phyloP scores from a whole-genome alignment of 345 rosid species.

The Mallotus nudiflorus region DNA sequence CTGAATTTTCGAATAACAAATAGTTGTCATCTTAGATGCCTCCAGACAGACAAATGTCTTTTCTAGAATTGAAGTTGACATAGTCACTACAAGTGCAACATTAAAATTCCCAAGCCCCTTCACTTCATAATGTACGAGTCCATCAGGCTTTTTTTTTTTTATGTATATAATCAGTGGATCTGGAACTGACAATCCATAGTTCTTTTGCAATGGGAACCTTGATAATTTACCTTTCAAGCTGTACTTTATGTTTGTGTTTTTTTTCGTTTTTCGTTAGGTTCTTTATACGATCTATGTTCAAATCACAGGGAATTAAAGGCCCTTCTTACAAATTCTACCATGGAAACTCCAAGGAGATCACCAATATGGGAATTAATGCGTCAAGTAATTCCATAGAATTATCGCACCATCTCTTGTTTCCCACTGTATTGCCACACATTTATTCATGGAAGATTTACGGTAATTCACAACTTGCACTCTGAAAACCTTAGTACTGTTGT shows the following conservation, averaged over 20 bases:
- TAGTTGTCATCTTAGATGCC: no score
- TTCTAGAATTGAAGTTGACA: no score
- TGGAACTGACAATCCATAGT: no score
- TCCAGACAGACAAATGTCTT: no score
- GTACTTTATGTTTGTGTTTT: conserved; percentile 9
- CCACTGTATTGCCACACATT: conserved; percentile 29
- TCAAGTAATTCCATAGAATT: conserved; percentile 17
- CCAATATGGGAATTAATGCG: background rate
- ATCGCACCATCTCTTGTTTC: conserved; percentile 21
- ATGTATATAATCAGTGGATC: no score
- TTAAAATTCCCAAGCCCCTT: no score
- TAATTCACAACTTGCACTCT: background rate
- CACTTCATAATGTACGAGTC: no score
- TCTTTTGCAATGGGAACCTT: background rate
- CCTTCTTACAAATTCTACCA: conserved; percentile 23
- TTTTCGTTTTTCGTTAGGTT: conserved; percentile 18
- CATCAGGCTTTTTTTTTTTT: no score
- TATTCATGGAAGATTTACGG: conserved; percentile 34
- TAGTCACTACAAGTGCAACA: no score
- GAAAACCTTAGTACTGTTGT: no score
- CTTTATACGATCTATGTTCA: conserved; percentile 17
- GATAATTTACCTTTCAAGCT: conserved; percentile 8
- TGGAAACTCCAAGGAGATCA: conserved; percentile 23
- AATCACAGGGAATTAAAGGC: conserved; percentile 32
- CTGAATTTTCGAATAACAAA: no score